Evolutionary conservation across 805 yeast genomes (phyloP), one percentile per base, ranked within the genome.

Genomic region (Saccharomycopsis fodiens): DNA sequence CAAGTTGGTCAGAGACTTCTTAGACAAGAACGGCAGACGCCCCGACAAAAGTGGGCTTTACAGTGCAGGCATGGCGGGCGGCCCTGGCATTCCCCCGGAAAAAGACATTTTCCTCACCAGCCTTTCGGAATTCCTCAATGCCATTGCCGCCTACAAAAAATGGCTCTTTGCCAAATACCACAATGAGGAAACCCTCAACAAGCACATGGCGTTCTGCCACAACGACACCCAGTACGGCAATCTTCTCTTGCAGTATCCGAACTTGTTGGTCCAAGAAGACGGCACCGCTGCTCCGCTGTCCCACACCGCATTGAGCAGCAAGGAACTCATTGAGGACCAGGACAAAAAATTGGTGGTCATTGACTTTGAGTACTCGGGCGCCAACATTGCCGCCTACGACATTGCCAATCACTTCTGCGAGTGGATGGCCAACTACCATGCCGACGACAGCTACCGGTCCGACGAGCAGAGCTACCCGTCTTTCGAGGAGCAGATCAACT

Each of bases 191-290:
- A 60, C 60, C 17, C 61, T 78, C 31, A 63, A 68, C 41, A 66
- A 69, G 12, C 68, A 72, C 44, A 68, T 85, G 50, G 87, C 77
- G 12, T 93, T 93, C 59, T 87, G 96, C 56, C 98, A 93, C 64
- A 93, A 93, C 59, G 98, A 91, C 63, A 84, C 97, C 1, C 98
- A 93, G 62, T 91, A 93, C 60, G 98, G 98, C 29, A 93, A 93
- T 59, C 70, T 93, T 52, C 68, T 93, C 46, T 76, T 91, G 21
- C 61, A 68, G n/a, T 76, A 74, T 2, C 79, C 85, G 13, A 44
- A 39, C 32, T 6, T 10, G 22, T 3, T 52, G 4, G 65, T 60
- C 30, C 72, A 67, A 40, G 61, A 60, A 47, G 35, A 40, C 10
- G 43, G 43, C 4, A 40, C 27, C n/a, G 16, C 17, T 16, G 20